phyloP scores from a whole-genome alignment of 2,329 filamentous ascomycete species.

The Penicillium paneum region DNA sequence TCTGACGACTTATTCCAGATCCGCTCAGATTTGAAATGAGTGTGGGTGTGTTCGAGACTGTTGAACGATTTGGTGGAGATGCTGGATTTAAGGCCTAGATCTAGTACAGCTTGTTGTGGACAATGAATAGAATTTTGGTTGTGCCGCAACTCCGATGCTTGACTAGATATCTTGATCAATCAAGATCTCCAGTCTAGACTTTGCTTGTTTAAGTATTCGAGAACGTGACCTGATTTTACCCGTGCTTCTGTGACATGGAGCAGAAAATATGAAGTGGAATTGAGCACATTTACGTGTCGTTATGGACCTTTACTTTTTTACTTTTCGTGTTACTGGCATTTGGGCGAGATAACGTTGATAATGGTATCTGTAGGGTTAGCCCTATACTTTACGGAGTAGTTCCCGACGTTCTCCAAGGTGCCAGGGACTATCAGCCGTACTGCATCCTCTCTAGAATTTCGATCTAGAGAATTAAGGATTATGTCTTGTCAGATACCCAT shows the following conservation, averaged over 20 bases:
- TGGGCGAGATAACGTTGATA: too few relatives aligned
- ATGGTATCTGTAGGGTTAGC: background rate
- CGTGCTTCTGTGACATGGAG: background rate
- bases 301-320: background rate
- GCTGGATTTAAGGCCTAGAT: background rate
- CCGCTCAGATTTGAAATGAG: background rate
- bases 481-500: background rate
- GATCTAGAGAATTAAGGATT: background rate
- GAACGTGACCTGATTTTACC: background rate
- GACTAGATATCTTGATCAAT: background rate
- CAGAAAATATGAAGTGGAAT: background rate
- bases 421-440: background rate
- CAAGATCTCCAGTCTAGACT: background rate
- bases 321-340: background rate
- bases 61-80: background rate
- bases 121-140: background rate
- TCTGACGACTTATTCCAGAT: background rate
- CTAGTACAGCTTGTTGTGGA: background rate
- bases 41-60: background rate
- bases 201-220: background rate
- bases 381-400: background rate
- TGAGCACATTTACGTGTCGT: background rate
- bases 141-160: background rate
- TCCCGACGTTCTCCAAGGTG: background rate
- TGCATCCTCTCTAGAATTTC: background rate